phyloP scores from a whole-genome alignment of 2,329 filamentous ascomycete species.

The Stachybotrys chartarum region DNA sequence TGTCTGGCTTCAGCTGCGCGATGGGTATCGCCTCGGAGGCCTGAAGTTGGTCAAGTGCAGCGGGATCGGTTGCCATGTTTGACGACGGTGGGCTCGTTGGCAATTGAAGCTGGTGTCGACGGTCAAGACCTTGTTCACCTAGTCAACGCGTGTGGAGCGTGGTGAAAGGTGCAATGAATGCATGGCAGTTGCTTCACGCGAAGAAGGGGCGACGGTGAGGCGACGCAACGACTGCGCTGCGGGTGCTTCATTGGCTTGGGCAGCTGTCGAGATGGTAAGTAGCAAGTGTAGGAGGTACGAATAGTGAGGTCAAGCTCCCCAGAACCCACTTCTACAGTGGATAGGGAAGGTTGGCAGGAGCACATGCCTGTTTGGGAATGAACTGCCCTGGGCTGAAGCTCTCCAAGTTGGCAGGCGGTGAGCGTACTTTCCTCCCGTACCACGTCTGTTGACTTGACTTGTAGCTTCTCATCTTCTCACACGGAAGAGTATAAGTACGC shows the following conservation, averaged over 20 bases:
- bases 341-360: not conserved
- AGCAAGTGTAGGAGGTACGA: not conserved
- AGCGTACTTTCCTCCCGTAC: not conserved
- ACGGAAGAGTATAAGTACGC: too few relatives aligned
- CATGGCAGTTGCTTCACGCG: not conserved
- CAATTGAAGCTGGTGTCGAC: not conserved
- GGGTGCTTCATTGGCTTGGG: not conserved
- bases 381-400: not conserved
- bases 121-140: not conserved
- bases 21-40: constrained; percentile 40
- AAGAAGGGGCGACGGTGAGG: not conserved
- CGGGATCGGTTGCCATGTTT: constrained; percentile 11
- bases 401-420: not conserved
- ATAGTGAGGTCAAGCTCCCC: not conserved
- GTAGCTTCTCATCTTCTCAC: too few relatives aligned
- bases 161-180: not conserved
- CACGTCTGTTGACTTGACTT: too few relatives aligned
- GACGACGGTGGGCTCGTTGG: not conserved
- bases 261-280: not conserved
- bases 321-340: not conserved
- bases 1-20: constrained; percentile 43
- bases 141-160: not conserved
- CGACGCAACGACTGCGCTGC: not conserved
- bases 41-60: constrained; percentile 12
- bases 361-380: not conserved